Percentiles rank a stretch among this genome's conserved stretches.
phyloP scores from a whole-genome alignment of 352 stramenopile genomes.

The Phytophthora europaea region DNA sequence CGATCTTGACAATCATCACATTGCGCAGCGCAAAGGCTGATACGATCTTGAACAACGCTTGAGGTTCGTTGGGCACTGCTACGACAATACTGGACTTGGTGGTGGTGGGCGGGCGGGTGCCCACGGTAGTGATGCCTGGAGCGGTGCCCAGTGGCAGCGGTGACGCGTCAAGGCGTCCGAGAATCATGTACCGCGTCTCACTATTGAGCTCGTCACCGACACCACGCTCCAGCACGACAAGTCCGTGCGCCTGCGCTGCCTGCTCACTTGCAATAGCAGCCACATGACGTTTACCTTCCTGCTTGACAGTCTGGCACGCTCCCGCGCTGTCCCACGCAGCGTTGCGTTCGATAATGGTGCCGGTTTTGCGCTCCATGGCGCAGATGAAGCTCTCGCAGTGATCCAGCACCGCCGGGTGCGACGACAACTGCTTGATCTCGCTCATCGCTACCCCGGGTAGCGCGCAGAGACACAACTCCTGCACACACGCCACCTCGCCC shows the following conservation, averaged over 20 bases:
- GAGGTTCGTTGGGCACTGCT: conserved; percentile 73
- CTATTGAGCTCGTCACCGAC: conserved; percentile 77
- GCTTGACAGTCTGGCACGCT: conserved; percentile 72
- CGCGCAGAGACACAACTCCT: conserved; percentile 73
- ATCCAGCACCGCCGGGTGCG: conserved; percentile 71
- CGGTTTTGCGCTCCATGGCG: conserved; percentile 63
- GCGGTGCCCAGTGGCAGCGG: conserved; percentile 47
- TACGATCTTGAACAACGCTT: conserved; percentile 83
- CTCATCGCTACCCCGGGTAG: conserved; percentile 47
- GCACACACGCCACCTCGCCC: conserved; percentile 72
- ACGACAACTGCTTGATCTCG: conserved; percentile 67
- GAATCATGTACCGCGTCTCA: conserved; percentile 81
- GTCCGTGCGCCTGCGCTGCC: conserved; percentile 58
- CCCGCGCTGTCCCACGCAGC: conserved; percentile 75
- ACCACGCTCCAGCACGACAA: conserved; percentile 64
- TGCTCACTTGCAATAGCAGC: conserved; percentile 78
- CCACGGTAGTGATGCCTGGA: conserved; percentile 12
- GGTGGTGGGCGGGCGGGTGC: conserved; percentile 24
- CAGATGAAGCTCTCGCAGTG: conserved; percentile 77
- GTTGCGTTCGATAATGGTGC: conserved; percentile 68
- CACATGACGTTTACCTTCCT: conserved; percentile 55
- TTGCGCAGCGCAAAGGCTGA: conserved; percentile 83
- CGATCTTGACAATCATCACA: conserved; percentile 86
- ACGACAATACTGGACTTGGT: conserved; percentile 81
- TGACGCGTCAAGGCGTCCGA: conserved; percentile 58